Evolutionary conservation across 345 rosid species (phyloP), one percentile per base, ranked within the genome.

Genomic region (Atalantia buxifolia): DNA sequence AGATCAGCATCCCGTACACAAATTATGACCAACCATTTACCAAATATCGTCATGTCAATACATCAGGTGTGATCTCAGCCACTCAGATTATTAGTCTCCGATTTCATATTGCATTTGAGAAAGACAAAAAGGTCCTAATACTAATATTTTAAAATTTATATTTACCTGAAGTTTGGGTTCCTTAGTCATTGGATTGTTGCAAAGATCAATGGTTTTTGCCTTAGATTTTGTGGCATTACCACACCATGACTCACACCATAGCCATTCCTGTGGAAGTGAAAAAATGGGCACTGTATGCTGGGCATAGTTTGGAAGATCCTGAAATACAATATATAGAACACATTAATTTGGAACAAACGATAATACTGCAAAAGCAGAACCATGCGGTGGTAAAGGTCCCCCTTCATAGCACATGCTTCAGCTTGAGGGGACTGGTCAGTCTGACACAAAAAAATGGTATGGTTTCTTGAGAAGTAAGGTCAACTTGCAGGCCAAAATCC

Each of bases 221-320:
- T 83, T 94, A n/a, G 93, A 75, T 86, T 96, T 96, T 69, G 99
- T 92, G 79, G 97, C 90, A 83, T 91, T 94, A 75, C 99, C 99
- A 70, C 99, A 96, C 99, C 99, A 96, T 45, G 99, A 96, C 79
- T 96, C 99, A 70, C 99, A 96, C 99, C 99, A 93, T 45, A 96
- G 77, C 99, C 99, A 96, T 82, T 96, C 99, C 88, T 87, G 97
- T 63, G 99, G 98, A 50, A 96, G 88, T 70, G 98, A 96, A 76
- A 92, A 92, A 61, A 96, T 94, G 24, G 98, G 98, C 63, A 96
- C 99, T 1, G 85, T 90, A 80, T 96, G 97, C 81, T 94, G 99
- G 80, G 99, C 99, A 86, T 96, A 96, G 80, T 96, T 96, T 4
- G 99, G 99, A 80, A 94, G 99, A 87, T 96, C 99, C 99, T 96